A percentile compares a stretch with the other conserved stretches of the same genome.
phyloP scores from a whole-genome alignment of 345 rosid genomes.

The Noccaea bulbosa region DNA sequence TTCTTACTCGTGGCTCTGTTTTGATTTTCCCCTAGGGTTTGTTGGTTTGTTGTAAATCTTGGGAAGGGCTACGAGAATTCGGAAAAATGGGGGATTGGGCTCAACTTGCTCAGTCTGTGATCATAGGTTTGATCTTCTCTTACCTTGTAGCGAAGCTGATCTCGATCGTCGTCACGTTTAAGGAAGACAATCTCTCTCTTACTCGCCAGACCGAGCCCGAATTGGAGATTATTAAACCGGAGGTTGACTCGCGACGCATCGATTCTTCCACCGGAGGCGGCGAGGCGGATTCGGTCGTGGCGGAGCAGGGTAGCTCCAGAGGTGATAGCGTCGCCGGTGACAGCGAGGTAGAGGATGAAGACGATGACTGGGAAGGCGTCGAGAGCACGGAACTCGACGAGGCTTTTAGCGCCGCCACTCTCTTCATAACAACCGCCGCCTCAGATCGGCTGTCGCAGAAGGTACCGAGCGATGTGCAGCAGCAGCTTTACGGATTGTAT shows the following conservation, averaged over 20 bases:
- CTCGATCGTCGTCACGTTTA: constrained; percentile 79
- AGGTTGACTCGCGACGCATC: constrained; percentile 42
- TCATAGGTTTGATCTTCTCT: constrained; percentile 80
- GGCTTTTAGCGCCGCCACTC: constrained; percentile 82
- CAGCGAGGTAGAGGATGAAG: constrained; percentile 58
- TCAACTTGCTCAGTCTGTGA: constrained; percentile 67
- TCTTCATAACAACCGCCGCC: constrained; percentile 74
- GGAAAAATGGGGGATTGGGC: constrained; percentile 74
- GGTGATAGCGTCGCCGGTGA: constrained; percentile 58
- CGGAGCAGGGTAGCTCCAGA: constrained; percentile 82
- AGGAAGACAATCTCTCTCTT: constrained; percentile 70
- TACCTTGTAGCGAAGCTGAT: constrained; percentile 92
- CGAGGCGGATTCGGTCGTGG: constrained; percentile 63
- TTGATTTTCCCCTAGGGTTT: constrained; percentile 14
- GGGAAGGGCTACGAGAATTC: background rate
- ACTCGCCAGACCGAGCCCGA: constrained; percentile 46
- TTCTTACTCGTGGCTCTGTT: constrained; percentile 28
- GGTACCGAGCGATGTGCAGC: constrained; percentile 65
- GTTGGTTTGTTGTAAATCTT: background rate
- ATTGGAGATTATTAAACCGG: constrained; percentile 35
- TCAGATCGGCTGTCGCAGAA: constrained; percentile 62
- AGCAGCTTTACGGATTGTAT: constrained; percentile 86
- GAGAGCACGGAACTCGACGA: constrained; percentile 93
- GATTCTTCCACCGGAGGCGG: constrained; percentile 23
- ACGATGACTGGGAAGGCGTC: constrained; percentile 94